Percentiles rank a stretch among this genome's conserved stretches.
Conservation (phyloP, 768 basidiomycete species). For the Auriculariales sp. region DNA sequence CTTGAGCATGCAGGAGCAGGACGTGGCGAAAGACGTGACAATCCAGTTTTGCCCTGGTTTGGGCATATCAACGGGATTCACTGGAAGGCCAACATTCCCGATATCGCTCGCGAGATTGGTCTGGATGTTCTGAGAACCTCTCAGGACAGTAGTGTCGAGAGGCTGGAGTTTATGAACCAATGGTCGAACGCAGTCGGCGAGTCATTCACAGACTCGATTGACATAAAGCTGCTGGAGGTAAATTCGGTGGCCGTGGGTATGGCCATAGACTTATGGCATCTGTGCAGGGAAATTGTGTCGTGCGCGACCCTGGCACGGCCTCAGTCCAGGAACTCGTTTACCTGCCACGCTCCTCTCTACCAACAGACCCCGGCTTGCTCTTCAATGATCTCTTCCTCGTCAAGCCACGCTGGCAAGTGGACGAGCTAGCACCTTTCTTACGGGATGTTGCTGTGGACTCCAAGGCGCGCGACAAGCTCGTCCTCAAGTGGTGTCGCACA, state of each 20-base stretch:
- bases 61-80: constrained; percentile 26
- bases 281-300: neutral
- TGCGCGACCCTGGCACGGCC: constrained; percentile 6
- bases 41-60: constrained; percentile 75
- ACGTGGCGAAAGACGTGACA: constrained; percentile 44
- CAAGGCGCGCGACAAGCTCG: constrained; percentile 77
- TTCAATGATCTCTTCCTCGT: constrained; percentile 84
- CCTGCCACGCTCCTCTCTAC: constrained; percentile 62
- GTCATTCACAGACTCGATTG: constrained; percentile 48
- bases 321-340: constrained; percentile 35
- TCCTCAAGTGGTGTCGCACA: constrained; percentile 75
- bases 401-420: constrained; percentile 56
- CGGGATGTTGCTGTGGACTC: constrained; percentile 65
- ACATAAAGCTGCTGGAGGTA: constrained; percentile 57
- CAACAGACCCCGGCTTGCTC: constrained; percentile 61
- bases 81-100: constrained; percentile 54
- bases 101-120: constrained; percentile 52
- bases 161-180: constrained; percentile 38
- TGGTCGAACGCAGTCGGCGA: constrained; percentile 75
- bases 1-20: constrained; percentile 54
- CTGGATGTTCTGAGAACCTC: constrained; percentile 38
- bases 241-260: no score
- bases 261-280: constrained; percentile 2
- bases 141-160: constrained; percentile 45
- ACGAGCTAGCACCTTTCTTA: constrained; percentile 74